Percentiles rank a stretch among this genome's conserved stretches.
Conservation (phyloP, 768 basidiomycete species). For the Rhodotorula babjevae region DNA sequence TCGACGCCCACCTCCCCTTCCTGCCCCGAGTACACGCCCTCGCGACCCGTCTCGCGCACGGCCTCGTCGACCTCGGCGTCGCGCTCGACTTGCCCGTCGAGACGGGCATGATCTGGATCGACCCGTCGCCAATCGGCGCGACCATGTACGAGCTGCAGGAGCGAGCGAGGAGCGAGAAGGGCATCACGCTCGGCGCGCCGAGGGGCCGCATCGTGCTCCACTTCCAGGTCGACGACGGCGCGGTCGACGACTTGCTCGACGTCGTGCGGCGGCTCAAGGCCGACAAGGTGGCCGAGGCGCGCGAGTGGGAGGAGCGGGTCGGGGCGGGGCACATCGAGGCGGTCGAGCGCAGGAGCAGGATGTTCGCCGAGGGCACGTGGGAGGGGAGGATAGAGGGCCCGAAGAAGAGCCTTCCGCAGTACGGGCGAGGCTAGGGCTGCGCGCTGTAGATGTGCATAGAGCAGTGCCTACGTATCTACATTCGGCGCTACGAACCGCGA, state of each 20-base stretch:
- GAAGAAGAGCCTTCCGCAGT: not conserved
- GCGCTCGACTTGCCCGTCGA: constrained; percentile 61
- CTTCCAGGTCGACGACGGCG: constrained; percentile 70
- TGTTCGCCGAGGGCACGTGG: constrained; percentile 1
- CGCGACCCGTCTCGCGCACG: constrained; percentile 62
- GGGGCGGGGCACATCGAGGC: not conserved
- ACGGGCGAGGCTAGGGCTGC: not conserved
- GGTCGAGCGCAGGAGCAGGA: not conserved
- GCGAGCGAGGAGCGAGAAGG: constrained; percentile 48
- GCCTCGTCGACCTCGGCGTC: constrained; percentile 60
- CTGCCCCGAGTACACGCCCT: constrained; percentile 69
- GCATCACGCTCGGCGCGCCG: constrained; percentile 53
- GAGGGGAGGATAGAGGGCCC: not conserved
- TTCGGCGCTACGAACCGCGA: too few relatives aligned
- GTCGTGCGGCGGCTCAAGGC: constrained; percentile 56
- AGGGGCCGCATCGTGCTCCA: constrained; percentile 78
- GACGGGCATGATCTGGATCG: constrained; percentile 56
- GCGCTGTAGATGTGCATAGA: too few relatives aligned
- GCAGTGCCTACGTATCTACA: too few relatives aligned
- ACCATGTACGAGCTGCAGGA: constrained; percentile 60
- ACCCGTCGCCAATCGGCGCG: constrained; percentile 64
- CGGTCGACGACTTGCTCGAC: constrained; percentile 71
- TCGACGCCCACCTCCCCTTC: constrained; percentile 72
- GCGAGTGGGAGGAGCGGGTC: not conserved
- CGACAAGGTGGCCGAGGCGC: not conserved